Conservation (phyloP, 345 rosid genomes). For the Sonneratia caseolaris region DNA sequence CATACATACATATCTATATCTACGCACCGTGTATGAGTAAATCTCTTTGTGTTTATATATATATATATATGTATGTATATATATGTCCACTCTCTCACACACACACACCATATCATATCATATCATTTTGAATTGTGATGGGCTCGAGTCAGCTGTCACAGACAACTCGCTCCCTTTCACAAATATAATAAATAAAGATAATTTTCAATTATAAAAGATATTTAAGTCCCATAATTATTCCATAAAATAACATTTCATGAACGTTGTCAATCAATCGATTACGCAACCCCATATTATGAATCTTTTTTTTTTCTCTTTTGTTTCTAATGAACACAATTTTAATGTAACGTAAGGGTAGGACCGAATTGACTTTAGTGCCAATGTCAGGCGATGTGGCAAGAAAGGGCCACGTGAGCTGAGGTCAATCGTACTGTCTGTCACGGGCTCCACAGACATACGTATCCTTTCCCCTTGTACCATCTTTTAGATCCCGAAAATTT, state of each 20-base stretch:
- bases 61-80: background rate
- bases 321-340: background rate
- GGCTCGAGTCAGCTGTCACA: background rate
- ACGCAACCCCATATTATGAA: background rate
- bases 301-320: background rate
- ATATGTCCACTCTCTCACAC: no score
- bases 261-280: no score
- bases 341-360: background rate
- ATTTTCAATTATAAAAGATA: no score
- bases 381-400: slow-evolving; percentile 1
- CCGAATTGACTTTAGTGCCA: slow-evolving; percentile 1
- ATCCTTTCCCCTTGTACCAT: background rate
- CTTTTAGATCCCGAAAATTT: background rate
- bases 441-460: background rate
- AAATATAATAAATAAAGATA: background rate
- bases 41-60: background rate
- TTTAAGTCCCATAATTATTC: no score
- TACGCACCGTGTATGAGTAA: background rate
- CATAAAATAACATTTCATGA: no score
- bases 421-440: background rate
- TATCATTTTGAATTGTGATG: background rate
- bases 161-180: background rate
- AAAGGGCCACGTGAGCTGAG: background rate
- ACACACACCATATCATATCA: background rate
- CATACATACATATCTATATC: background rate